These are phyloP conservation scores for Dendrobium huoshanense DNA, from an alignment of 106 monocot species.

Conservation along the genomic window DNA sequence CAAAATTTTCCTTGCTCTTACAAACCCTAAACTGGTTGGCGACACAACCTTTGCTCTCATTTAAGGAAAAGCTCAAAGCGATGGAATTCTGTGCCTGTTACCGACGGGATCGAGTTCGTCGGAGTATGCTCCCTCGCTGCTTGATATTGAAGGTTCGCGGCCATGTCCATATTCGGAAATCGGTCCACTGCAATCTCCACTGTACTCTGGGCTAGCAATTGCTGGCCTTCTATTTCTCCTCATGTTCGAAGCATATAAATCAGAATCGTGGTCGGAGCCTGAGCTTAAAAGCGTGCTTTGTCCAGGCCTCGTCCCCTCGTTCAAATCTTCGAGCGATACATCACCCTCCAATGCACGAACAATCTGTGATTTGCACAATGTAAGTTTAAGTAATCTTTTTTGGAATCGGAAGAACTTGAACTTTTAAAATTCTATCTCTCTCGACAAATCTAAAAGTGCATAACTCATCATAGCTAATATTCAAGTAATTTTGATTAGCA, in stretches of 20 bases:
- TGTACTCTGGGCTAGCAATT: slow-evolving; percentile 35
- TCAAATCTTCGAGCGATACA: slow-evolving; percentile 59
- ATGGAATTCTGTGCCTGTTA: slow-evolving; percentile 10
- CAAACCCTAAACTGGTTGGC: not conserved
- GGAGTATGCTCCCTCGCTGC: slow-evolving; percentile 33
- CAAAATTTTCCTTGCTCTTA: not conserved
- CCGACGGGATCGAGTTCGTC: slow-evolving; percentile 28
- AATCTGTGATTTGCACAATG: slow-evolving; percentile 23
- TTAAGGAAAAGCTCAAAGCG: not conserved
- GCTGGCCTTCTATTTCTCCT: slow-evolving; percentile 20
- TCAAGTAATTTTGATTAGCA: too few relatives aligned
- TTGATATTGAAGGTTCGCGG: slow-evolving; percentile 13
- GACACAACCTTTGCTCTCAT: not conserved
- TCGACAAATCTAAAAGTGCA: too few relatives aligned
- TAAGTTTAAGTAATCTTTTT: not conserved
- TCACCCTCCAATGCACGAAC: slow-evolving; percentile 62
- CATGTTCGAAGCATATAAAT: slow-evolving; percentile 27
- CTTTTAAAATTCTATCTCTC: too few relatives aligned
- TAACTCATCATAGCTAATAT: too few relatives aligned
- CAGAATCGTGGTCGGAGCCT: slow-evolving; percentile 45
- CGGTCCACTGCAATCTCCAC: slow-evolving; percentile 30
- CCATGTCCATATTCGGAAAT: slow-evolving; percentile 13
- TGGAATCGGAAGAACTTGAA: too few relatives aligned
- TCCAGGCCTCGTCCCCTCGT: slow-evolving; percentile 53
- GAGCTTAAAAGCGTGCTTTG: slow-evolving; percentile 59